These are phyloP conservation scores for Kentomonas sorsogonicus DNA, from an alignment of 208 protist species.

Conservation along the genomic window DNA sequence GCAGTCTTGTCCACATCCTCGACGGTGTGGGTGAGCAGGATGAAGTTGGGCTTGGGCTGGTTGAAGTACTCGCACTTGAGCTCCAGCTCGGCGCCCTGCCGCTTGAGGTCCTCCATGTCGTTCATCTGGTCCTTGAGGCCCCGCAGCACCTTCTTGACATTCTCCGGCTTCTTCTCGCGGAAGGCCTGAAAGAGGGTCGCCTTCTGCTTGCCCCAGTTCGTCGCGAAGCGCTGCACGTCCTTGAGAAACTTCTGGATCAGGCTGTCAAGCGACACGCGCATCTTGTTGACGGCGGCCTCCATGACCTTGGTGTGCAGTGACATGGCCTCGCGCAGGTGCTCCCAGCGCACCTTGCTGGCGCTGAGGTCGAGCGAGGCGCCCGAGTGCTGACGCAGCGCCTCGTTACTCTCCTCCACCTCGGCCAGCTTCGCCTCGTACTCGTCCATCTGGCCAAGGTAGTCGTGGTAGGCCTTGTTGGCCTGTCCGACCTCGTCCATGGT, in stretches of 20 bases:
- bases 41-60: constrained; percentile 72
- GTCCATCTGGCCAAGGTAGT: constrained; percentile 51
- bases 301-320: constrained; percentile 89
- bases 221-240: constrained; percentile 86
- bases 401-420: constrained; percentile 81
- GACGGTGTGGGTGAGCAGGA: constrained; percentile 43
- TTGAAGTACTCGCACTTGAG: constrained; percentile 92
- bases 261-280: constrained; percentile 77
- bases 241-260: constrained; percentile 86
- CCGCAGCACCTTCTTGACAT: constrained; percentile 42
- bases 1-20: constrained; percentile 61
- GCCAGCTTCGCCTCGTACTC: constrained; percentile 58
- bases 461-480: constrained; percentile 75
- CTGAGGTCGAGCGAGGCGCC: constrained; percentile 75
- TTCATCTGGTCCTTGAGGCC: constrained; percentile 75
- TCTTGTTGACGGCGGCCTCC: constrained; percentile 81
- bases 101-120: constrained; percentile 78
- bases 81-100: constrained; percentile 57
- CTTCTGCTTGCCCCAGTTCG: constrained; percentile 89
- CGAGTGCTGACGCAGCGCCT: constrained; percentile 70
- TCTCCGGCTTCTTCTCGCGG: constrained; percentile 50
- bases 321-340: constrained; percentile 88
- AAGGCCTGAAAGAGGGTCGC: constrained; percentile 53
- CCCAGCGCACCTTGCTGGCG: constrained; percentile 83
- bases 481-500: constrained; percentile 91